Evolutionary conservation across 768 basidiomycete species (phyloP).

Genomic region (Auricularia sp.): DNA sequence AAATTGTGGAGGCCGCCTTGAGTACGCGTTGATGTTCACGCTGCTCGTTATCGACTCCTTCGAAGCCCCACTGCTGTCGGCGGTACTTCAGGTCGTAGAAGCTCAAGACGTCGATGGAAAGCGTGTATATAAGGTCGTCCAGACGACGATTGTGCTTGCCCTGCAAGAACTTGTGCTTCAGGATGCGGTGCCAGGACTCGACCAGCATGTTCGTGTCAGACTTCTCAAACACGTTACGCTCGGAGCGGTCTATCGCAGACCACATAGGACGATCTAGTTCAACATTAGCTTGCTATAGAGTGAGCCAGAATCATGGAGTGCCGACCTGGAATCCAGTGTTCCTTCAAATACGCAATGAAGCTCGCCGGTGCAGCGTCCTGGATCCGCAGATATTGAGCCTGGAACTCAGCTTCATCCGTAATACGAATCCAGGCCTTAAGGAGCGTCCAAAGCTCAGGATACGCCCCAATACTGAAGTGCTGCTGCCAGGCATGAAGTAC

Average conservation of each 20-base stretch:
- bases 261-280: slow-evolving; percentile 8
- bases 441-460: slow-evolving; percentile 13
- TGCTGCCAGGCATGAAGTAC: slow-evolving; percentile 23
- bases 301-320: too few species aligned
- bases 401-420: slow-evolving; percentile 11
- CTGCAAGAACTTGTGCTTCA: slow-evolving; percentile 19
- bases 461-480: slow-evolving; percentile 10
- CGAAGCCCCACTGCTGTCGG: slow-evolving; percentile 15
- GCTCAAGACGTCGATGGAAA: slow-evolving; percentile 10
- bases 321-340: too few species aligned
- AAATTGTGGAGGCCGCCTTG: neutral
- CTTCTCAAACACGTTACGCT: slow-evolving; percentile 8
- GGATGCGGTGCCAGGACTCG: slow-evolving; percentile 20
- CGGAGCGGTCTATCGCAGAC: slow-evolving; percentile 15
- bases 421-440: slow-evolving; percentile 17
- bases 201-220: slow-evolving; percentile 22
- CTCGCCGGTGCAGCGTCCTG: too few species aligned
- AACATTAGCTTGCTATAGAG: too few species aligned
- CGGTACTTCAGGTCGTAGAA: slow-evolving; percentile 12
- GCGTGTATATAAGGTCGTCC: slow-evolving; percentile 16
- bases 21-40: neutral
- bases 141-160: slow-evolving; percentile 15
- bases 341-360: too few species aligned
- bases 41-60: slow-evolving; percentile 13
- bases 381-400: slow-evolving; percentile 4